These are phyloP conservation scores for Dianthus caryophyllus DNA, from an alignment of 148 eudicot genomes.

Conservation along the genomic window DNA sequence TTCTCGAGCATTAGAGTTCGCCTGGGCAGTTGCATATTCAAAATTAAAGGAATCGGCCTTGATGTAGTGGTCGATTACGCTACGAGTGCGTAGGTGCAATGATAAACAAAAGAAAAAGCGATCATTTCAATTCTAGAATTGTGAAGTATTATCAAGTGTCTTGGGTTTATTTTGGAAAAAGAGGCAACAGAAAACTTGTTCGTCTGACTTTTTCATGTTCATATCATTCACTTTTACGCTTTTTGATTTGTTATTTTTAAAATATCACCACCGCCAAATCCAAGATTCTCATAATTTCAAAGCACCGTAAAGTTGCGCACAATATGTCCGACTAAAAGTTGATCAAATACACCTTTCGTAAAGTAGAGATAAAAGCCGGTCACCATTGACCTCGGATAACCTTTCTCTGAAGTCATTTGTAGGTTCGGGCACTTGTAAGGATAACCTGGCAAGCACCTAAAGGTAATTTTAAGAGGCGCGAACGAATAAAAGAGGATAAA, in stretches of 20 bases:
- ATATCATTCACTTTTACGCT: too few species aligned
- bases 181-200: too few species aligned
- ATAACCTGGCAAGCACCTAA: conserved; percentile 88
- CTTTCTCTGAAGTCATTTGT: conserved; percentile 65
- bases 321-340: not conserved
- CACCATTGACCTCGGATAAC: conserved; percentile 72
- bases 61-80: too few species aligned
- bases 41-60: too few species aligned
- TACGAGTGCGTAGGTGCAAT: too few species aligned
- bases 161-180: not conserved
- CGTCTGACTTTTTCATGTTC: too few species aligned
- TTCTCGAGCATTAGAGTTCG: conserved; percentile 94
- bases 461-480: too few species aligned
- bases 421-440: conserved; percentile 89
- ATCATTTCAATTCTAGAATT: not conserved
- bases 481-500: too few species aligned
- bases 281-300: not conserved
- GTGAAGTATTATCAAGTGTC: not conserved
- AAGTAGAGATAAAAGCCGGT: too few species aligned
- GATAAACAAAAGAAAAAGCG: too few species aligned
- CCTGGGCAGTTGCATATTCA: conserved; percentile 43
- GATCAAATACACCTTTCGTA: conserved; percentile 65
- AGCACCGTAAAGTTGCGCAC: not conserved
- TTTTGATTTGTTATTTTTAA: not conserved
- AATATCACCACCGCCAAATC: not conserved